Base-by-base conservation (phyloP, 2,329 filamentous ascomycete genomes). In the Elsinoe arachidis region DNA sequence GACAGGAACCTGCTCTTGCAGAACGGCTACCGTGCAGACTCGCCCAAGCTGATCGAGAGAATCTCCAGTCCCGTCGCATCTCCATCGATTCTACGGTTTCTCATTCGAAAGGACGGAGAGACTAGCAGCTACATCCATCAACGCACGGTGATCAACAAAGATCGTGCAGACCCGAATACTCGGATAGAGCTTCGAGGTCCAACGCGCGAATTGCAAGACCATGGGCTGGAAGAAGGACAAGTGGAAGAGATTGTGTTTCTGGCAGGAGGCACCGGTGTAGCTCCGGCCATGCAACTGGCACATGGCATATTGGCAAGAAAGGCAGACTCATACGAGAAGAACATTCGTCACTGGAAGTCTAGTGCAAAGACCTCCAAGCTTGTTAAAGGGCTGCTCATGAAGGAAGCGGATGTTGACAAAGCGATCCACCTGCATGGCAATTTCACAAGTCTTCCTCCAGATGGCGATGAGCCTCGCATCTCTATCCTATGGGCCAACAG, bases 261-360 rank as follows among this genome's bases (percentile, higher is more conserved):
- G 19, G 93, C 91, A 1, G 93, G 91, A 1, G 93, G 93, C 0
- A 99, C 93, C 0, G 92, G 93, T 1, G 87, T 99, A 64, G 90
- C 90, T 14, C 89, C 92, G 0, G 93, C 91, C 6, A 73, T 97
- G 70, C 92, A 97, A 72, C 81, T 87, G 39, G 88, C 85, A 1
- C 74, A 84, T 60, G 81, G 82, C 0, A 19, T 68, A 1, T 14
- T 56, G 14, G 17, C 30, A 15, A 21, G 54, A 26, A 35, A 53
- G 49, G 49, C 23, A 34, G 26, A 35, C 19, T 21, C 19, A 38
- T 53, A 53, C 39, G 41, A 23, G 17, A 19, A n/a, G 3, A n/a
- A 39, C 17, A 5, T 33, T 17, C 7, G 26, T 30, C 26, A 30
- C 26, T 30, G 26, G 26, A 30, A 30, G 26, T 30, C 26, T 30